Evolutionary conservation across 169 alveolate genomes (phyloP).

Genomic region (Theileria orientalis): DNA sequence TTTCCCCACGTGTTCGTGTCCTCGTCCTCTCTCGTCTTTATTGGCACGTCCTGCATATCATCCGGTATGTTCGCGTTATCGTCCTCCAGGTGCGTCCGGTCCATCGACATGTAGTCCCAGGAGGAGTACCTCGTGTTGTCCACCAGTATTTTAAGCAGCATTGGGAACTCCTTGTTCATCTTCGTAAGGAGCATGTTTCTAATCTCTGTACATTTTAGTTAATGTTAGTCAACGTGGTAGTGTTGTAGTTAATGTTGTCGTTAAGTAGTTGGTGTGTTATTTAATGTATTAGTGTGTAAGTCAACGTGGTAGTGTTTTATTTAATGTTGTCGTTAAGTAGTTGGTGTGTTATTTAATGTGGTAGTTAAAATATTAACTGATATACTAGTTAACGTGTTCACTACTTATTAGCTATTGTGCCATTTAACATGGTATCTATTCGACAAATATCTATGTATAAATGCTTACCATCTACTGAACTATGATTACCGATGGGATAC

Average conservation of each 20-base stretch:
- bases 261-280: neutral
- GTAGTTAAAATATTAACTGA: too few relatives aligned
- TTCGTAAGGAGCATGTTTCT: constrained; percentile 36
- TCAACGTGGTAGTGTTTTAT: constrained; percentile 34
- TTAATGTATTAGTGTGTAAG: too few relatives aligned
- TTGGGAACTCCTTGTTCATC: constrained; percentile 57
- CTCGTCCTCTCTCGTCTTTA: constrained; percentile 73
- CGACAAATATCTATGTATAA: neutral
- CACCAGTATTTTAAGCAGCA: constrained; percentile 66
- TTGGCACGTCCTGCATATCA: constrained; percentile 78
- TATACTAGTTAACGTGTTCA: too few relatives aligned
- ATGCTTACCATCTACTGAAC: neutral
- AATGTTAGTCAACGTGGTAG: constrained; percentile 40
- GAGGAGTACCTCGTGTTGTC: constrained; percentile 79
- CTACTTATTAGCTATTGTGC: too few relatives aligned
- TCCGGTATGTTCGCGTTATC: constrained; percentile 83
- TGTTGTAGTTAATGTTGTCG: too few relatives aligned
- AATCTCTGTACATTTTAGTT: constrained; percentile 53
- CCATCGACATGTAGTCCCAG: constrained; percentile 86
- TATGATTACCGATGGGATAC: neutral
- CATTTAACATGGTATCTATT: too few relatives aligned
- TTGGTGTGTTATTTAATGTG: neutral
- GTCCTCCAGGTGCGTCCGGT: constrained; percentile 83
- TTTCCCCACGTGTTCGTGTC: constrained; percentile 84
- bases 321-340: too few relatives aligned